Evolutionary conservation across 805 yeast species (phyloP).

Genomic region (Nakazawaea anatomiae): DNA sequence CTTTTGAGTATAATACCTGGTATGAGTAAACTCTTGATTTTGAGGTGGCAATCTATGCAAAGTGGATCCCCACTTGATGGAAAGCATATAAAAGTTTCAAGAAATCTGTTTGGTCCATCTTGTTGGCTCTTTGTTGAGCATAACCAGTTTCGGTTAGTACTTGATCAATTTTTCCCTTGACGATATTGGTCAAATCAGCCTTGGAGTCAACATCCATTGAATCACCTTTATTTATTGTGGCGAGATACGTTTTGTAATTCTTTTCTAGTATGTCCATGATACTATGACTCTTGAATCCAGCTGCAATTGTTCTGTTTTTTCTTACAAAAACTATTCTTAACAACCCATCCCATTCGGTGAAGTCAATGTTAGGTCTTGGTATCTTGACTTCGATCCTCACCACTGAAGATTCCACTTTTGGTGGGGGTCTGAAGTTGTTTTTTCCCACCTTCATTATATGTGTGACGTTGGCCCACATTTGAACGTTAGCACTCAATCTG

Average conservation of each 20-base stretch:
- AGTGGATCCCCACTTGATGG: slow-evolving; percentile 95
- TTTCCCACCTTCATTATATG: slow-evolving; percentile 98
- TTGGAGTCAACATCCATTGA: slow-evolving; percentile 39
- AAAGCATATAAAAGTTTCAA: slow-evolving; percentile 81
- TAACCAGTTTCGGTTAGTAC: slow-evolving; percentile 78
- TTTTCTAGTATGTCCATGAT: slow-evolving; percentile 78
- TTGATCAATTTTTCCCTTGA: slow-evolving; percentile 63
- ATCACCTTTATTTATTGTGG: slow-evolving; percentile 38
- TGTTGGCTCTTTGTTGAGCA: slow-evolving; percentile 84
- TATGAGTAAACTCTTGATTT: too few species aligned
- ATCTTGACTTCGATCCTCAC: slow-evolving; percentile 87
- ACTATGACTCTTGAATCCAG: slow-evolving; percentile 83
- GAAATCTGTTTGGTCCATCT: slow-evolving; percentile 94
- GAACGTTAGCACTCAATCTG: slow-evolving; percentile 92
- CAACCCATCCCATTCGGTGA: slow-evolving; percentile 95
- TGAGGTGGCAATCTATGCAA: slow-evolving; percentile 47
- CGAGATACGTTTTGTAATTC: slow-evolving; percentile 77
- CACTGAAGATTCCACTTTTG: slow-evolving; percentile 95
- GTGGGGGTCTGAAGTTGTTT: slow-evolving; percentile 96
- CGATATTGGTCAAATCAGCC: slow-evolving; percentile 37
- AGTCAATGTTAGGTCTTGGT: slow-evolving; percentile 93
- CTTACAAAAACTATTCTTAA: slow-evolving; percentile 87
- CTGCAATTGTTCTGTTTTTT: slow-evolving; percentile 87
- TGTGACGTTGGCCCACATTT: slow-evolving; percentile 99
- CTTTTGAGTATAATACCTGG: neutral